Base-by-base conservation (phyloP, 192 early-diverging fungal genomes). In the Rhizophagus clarus region DNA sequence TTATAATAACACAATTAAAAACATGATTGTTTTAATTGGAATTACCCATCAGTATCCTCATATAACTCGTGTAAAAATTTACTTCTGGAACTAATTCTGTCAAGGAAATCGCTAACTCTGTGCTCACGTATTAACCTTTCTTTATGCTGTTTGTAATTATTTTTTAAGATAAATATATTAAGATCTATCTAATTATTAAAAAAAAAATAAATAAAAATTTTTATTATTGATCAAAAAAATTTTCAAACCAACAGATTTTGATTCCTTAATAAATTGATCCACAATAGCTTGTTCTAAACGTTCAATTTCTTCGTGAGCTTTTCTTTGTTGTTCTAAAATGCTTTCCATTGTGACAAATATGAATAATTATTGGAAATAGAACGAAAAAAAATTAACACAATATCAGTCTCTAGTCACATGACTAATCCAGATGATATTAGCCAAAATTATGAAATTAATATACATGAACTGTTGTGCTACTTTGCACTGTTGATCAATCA, bases 271-370 rank as follows among this genome's bases (percentile, higher is more conserved):
- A 81, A 95, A 91, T 82, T 96, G 91, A 79, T 92, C 88, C 12
- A 96, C 96, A 32, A 93, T 90, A 0, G 95, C 96, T 79, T 94
- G 88, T 83, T 98, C 96, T n/a, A 97, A 80, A 37, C 95, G 92
- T 86, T 99, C 97, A 74, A 96, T 90, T 80, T 96, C 95, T 87
- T 99, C 97, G 82, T 97, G 92, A 28, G 91, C 88, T 61, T 88
- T 87, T 45, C 81, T 64, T 64, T 82, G 77, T 83, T 86, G 83
- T 56, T 86, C 85, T 82, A 85, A n/a, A 5, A 79, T 69, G 9
- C 77, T 79, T 79, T 79, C 77, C 77, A 79, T 79, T 67, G 49
- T 51, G 20, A 22, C 4, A 56, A 56, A 17, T 15, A 49, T 15
- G 15, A 49, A 49, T 15, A 5, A 49, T 4, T 4, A 49, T 15